Evolutionary conservation across 768 basidiomycete genomes (phyloP).

Genomic region (Imleria badia): DNA sequence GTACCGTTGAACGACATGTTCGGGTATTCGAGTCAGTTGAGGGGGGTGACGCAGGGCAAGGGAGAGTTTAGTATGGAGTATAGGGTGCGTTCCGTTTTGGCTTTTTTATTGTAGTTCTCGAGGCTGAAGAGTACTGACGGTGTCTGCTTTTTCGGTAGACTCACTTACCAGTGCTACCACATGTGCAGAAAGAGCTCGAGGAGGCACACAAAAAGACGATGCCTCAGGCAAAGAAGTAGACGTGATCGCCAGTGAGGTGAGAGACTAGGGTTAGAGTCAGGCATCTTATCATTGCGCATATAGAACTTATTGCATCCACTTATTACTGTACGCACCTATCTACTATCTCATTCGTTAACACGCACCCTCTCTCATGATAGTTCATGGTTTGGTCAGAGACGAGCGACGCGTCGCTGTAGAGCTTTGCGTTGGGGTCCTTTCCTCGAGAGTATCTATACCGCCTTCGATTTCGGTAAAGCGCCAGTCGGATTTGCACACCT

Average conservation of each 20-base stretch:
- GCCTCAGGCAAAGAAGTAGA: slow-evolving; percentile 69
- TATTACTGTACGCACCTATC: slow-evolving; percentile 10
- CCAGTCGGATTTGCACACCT: too few relatives aligned
- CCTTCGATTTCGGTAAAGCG: too few relatives aligned
- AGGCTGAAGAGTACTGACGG: neutral
- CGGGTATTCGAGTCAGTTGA: slow-evolving; percentile 89
- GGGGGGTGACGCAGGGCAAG: slow-evolving; percentile 96
- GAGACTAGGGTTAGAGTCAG: neutral
- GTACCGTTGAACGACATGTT: slow-evolving; percentile 99
- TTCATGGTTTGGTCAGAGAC: neutral
- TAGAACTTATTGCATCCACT: slow-evolving; percentile 20
- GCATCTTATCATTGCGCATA: slow-evolving; percentile 12
- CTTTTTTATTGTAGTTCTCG: neutral
- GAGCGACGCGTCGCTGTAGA: too few relatives aligned
- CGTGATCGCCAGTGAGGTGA: neutral
- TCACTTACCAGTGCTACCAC: slow-evolving; percentile 81
- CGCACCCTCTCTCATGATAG: neutral
- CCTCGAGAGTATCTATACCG: too few relatives aligned
- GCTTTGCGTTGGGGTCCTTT: too few relatives aligned
- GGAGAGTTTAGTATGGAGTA: slow-evolving; percentile 84
- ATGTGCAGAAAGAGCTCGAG: slow-evolving; percentile 85
- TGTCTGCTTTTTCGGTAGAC: slow-evolving; percentile 39
- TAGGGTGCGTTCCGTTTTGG: slow-evolving; percentile 48
- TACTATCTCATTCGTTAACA: slow-evolving; percentile 11
- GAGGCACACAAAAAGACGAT: slow-evolving; percentile 83